These are phyloP conservation scores for Guyanaporus albipodus DNA, from an alignment of 768 basidiomycete species.

Conservation along the genomic window DNA sequence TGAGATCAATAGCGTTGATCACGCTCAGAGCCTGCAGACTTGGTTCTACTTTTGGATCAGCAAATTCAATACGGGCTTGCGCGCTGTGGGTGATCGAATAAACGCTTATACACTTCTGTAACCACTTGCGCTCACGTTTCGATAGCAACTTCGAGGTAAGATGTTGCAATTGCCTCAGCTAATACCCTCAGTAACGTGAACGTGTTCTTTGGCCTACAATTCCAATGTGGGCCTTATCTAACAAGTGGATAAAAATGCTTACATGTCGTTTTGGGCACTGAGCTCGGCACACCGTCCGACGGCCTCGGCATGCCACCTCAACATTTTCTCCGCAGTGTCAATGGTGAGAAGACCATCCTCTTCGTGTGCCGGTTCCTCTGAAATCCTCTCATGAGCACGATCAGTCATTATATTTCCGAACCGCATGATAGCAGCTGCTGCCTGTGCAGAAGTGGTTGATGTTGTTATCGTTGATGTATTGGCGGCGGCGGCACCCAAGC, in stretches of 20 bases:
- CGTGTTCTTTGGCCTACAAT: constrained; percentile 79
- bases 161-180: constrained; percentile 78
- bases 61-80: constrained; percentile 62
- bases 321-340: constrained; percentile 80
- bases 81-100: constrained; percentile 44
- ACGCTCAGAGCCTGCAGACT: constrained; percentile 63
- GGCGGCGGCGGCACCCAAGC: constrained; percentile 69
- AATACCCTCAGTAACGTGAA: constrained; percentile 78
- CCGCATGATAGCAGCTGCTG: constrained; percentile 85
- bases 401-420: constrained; percentile 76
- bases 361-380: constrained; percentile 70
- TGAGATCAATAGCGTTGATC: constrained; percentile 72
- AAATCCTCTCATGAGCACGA: constrained; percentile 44
- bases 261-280: constrained; percentile 81
- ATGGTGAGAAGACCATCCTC: constrained; percentile 80
- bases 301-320: constrained; percentile 98
- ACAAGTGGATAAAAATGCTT: constrained; percentile 30
- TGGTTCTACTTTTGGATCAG: constrained; percentile 78
- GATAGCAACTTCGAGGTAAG: constrained; percentile 87
- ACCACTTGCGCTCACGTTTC: constrained; percentile 70
- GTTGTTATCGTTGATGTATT: constrained; percentile 56
- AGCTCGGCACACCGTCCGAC: constrained; percentile 93
- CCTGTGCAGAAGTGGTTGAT: constrained; percentile 73
- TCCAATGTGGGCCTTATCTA: not conserved
- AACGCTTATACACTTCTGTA: not conserved